A percentile compares a stretch with the other conserved stretches of the same genome.
Evolutionary conservation across 768 basidiomycete species (phyloP).

Genomic region (Inosperma sp.): DNA sequence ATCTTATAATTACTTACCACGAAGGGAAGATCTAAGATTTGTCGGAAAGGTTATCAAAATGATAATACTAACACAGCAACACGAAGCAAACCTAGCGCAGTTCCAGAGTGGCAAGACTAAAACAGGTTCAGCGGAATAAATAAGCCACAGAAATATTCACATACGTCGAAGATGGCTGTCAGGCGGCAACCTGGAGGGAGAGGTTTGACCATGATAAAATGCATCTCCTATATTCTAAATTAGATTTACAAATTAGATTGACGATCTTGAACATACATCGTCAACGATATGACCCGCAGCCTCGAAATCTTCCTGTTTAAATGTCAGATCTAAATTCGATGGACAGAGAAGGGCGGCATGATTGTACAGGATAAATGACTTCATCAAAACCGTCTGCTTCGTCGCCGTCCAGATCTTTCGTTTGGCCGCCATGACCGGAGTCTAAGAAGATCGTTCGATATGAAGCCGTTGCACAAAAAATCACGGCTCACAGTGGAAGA

Average conservation of each 20-base stretch:
- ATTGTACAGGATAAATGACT: constrained; percentile 86
- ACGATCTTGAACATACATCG: constrained; percentile 54
- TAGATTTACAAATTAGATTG: neutral
- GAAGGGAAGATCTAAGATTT: constrained; percentile 58
- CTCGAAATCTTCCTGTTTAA: constrained; percentile 44
- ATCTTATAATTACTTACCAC: constrained; percentile 37
- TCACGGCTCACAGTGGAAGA: constrained; percentile 87
- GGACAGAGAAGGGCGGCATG: constrained; percentile 14
- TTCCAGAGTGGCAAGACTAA: constrained; percentile 87
- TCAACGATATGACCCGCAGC: constrained; percentile 77
- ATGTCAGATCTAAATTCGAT: neutral
- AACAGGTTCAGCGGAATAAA: neutral
- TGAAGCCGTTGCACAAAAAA: neutral
- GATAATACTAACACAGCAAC: neutral
- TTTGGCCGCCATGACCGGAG: constrained; percentile 93
- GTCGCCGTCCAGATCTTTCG: constrained; percentile 76
- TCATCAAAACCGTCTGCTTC: constrained; percentile 84
- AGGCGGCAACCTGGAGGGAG: constrained; percentile 86
- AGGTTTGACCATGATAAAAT: constrained; percentile 72
- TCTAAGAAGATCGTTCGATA: constrained; percentile 37
- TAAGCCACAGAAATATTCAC: constrained; percentile 20
- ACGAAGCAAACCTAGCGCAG: constrained; percentile 68
- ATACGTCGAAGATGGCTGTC: constrained; percentile 75
- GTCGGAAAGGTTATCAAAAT: neutral
- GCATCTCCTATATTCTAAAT: constrained; percentile 49